These are phyloP conservation scores for Heterobasidion irregulare DNA, from an alignment of 1,284 basidiomycete genomes.

Conservation along the genomic window DNA sequence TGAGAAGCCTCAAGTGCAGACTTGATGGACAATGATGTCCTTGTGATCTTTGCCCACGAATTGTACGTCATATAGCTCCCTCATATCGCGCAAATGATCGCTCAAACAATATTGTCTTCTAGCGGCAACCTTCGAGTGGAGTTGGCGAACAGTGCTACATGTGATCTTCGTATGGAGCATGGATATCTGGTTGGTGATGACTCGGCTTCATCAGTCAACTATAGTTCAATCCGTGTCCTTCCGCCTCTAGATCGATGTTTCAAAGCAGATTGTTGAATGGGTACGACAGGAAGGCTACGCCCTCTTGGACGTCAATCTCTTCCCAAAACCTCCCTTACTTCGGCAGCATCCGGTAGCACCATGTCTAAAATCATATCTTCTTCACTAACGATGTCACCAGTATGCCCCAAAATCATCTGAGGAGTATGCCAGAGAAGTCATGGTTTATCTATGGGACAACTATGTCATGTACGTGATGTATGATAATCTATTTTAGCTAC, in stretches of 20 bases:
- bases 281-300: constrained; percentile 56
- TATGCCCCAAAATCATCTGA: constrained; percentile 24
- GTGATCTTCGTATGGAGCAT: constrained; percentile 69
- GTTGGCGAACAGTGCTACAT: constrained; percentile 61
- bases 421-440: constrained; percentile 47
- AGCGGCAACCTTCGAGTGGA: constrained; percentile 85
- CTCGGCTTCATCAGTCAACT: constrained; percentile 1
- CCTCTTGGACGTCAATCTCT: constrained; percentile 84
- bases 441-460: constrained; percentile 93
- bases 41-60: constrained; percentile 86
- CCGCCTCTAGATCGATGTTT: constrained; percentile 72
- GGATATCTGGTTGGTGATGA: constrained; percentile 63
- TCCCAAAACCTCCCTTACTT: constrained; percentile 27
- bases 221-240: background rate
- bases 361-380: background rate
- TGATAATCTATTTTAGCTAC: background rate
- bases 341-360: background rate
- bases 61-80: constrained; percentile 51
- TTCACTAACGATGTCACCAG: background rate
- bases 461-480: constrained; percentile 60
- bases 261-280: constrained; percentile 76
- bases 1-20: constrained; percentile 34
- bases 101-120: background rate
- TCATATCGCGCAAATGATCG: background rate
- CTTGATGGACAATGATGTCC: constrained; percentile 56